These are phyloP conservation scores for Mycena metata DNA, from an alignment of 768 basidiomycete genomes.

Conservation along the genomic window DNA sequence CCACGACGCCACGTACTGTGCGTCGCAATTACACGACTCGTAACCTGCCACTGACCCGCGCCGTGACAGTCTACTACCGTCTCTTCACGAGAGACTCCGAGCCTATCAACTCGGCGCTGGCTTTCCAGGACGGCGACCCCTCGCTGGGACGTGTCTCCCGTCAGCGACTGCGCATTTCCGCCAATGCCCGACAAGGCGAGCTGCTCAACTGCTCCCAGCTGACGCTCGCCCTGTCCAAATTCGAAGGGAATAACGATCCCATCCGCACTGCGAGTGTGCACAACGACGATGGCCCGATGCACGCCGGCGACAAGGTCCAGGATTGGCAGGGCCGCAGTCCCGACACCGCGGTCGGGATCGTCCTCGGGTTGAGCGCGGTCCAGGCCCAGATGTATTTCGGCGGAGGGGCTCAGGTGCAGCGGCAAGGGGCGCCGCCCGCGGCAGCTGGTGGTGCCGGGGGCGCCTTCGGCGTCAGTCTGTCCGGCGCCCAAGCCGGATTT, in stretches of 20 bases:
- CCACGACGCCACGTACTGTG: no score
- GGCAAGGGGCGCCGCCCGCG: slow-evolving; percentile 12
- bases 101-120: slow-evolving; percentile 21
- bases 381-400: slow-evolving; percentile 24
- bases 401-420: slow-evolving; percentile 9
- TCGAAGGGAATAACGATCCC: no score
- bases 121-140: slow-evolving; percentile 19
- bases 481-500: no score
- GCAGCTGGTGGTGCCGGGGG: slow-evolving; percentile 11
- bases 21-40: no score
- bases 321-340: slow-evolving; percentile 17
- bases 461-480: no score
- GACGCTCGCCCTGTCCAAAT: no score
- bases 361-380: slow-evolving; percentile 22
- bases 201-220: slow-evolving; percentile 19
- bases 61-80: no score
- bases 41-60: no score
- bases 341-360: slow-evolving; percentile 14
- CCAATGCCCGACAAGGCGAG: slow-evolving; percentile 13
- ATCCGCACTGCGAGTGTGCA: no score
- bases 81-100: slow-evolving; percentile 19
- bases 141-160: slow-evolving; percentile 25
- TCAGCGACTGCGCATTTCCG: slow-evolving; percentile 17
- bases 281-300: no score
- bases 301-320: slow-evolving; percentile 17